Conservation (phyloP, 1,284 basidiomycete species). For the Psilocybe mexicana region DNA sequence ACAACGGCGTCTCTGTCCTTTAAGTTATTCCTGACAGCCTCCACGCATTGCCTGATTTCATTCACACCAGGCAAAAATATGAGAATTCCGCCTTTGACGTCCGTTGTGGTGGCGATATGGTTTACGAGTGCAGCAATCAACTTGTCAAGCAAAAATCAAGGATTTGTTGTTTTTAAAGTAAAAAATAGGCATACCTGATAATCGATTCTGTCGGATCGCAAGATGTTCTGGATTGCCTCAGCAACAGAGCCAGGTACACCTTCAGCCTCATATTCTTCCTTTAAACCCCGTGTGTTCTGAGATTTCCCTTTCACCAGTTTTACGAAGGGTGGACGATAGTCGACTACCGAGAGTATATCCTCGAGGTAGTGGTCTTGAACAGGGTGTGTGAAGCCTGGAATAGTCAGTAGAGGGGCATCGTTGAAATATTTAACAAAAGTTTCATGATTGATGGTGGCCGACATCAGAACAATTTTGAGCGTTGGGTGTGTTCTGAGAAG, state of each 20-base stretch:
- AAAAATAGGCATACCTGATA: slow-evolving; percentile 52
- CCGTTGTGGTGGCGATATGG: slow-evolving; percentile 58
- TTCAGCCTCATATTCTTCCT: slow-evolving; percentile 47
- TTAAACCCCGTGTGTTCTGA: slow-evolving; percentile 49
- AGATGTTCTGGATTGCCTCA: slow-evolving; percentile 61
- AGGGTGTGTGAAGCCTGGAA: slow-evolving; percentile 84
- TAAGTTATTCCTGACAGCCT: slow-evolving; percentile 52
- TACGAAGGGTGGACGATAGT: slow-evolving; percentile 43
- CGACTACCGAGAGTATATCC: slow-evolving; percentile 64
- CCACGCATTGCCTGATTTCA: slow-evolving; percentile 84
- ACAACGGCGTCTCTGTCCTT: slow-evolving; percentile 53
- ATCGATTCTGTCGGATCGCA: slow-evolving; percentile 69
- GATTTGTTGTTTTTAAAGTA: not conserved
- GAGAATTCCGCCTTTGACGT: slow-evolving; percentile 68
- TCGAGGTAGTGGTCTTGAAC: slow-evolving; percentile 84
- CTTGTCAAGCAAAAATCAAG: slow-evolving; percentile 30
- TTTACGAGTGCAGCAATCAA: slow-evolving; percentile 70
- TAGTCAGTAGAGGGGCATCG: slow-evolving; percentile 78
- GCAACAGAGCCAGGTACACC: slow-evolving; percentile 58
- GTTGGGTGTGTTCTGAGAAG: slow-evolving; percentile 68
- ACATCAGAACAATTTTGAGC: slow-evolving; percentile 86
- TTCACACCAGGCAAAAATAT: slow-evolving; percentile 90
- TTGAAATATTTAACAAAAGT: slow-evolving; percentile 82
- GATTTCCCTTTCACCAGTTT: slow-evolving; percentile 45
- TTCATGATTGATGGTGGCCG: slow-evolving; percentile 88